Evolutionary conservation across 2,329 filamentous ascomycete genomes (phyloP).

Genomic region (Aspergillus amoenus): DNA sequence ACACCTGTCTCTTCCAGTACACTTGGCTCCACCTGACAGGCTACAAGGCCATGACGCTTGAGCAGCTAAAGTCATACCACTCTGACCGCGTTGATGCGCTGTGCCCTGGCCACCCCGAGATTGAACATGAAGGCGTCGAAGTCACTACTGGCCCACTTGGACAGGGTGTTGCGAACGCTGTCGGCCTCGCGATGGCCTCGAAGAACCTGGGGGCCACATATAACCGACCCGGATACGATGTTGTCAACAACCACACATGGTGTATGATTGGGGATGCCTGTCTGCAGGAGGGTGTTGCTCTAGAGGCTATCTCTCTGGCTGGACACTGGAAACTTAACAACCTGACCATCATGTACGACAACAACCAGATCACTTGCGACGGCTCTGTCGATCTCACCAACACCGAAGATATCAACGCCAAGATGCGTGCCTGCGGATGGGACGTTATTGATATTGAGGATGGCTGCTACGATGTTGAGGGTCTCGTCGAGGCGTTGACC

Average conservation of each 20-base stretch:
- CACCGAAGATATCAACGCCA: constrained; percentile 57
- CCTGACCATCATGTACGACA: constrained; percentile 59
- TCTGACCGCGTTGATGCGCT: constrained; percentile 28
- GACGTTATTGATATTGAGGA: constrained; percentile 56
- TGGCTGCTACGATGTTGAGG: constrained; percentile 53
- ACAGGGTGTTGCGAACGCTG: constrained; percentile 61
- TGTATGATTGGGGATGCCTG: constrained; percentile 62
- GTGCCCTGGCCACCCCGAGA: constrained; percentile 50
- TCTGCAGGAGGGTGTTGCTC: constrained; percentile 57
- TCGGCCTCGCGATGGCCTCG: constrained; percentile 58
- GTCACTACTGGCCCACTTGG: constrained; percentile 61
- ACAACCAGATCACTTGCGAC: constrained; percentile 62
- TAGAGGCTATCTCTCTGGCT: constrained; percentile 57
- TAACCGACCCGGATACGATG: constrained; percentile 50
- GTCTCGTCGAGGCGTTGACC: constrained; percentile 49
- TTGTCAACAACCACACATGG: constrained; percentile 55
- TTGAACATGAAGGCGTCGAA: constrained; percentile 58
- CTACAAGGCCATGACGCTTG: constrained; percentile 33
- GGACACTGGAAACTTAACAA: constrained; percentile 58
- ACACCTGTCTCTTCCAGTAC: constrained; percentile 35
- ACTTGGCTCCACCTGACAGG: constrained; percentile 32
- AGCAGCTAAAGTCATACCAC: constrained; percentile 36
- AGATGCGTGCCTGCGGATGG: constrained; percentile 59
- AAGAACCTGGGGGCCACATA: constrained; percentile 57
- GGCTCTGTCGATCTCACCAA: constrained; percentile 56